Conservation (phyloP, 768 basidiomycete species). For the Polyporus arcularius region DNA sequence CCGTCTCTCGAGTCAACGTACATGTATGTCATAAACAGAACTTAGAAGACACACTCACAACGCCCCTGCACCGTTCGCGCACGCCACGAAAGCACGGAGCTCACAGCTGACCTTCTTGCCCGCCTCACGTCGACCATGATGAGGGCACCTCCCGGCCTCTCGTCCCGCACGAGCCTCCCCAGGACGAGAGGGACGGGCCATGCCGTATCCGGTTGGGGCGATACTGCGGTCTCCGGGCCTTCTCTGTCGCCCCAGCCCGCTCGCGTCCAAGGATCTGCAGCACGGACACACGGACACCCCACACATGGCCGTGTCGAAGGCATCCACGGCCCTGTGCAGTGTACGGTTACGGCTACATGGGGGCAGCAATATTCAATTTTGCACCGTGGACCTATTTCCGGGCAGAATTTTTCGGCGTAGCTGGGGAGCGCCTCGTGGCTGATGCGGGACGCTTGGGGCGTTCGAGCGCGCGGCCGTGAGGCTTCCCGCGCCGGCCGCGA, state of each 20-base stretch:
- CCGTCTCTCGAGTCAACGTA: not conserved
- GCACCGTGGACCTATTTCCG: too few species aligned
- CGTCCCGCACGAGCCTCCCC: constrained; percentile 10
- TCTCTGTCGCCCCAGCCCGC: not conserved
- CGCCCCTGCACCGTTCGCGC: constrained; percentile 6
- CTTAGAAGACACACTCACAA: constrained; percentile 1
- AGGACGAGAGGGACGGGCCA: constrained; percentile 5
- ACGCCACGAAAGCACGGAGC: constrained; percentile 11
- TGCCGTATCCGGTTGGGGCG: not conserved
- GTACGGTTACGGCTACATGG: too few species aligned
- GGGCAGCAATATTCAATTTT: too few species aligned
- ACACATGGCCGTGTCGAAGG: not conserved
- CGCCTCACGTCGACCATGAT: constrained; percentile 15
- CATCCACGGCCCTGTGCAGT: too few species aligned
- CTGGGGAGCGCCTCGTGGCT: constrained; percentile 15
- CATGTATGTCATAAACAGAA: not conserved
- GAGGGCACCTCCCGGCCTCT: constrained; percentile 5
- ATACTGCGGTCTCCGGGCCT: not conserved
- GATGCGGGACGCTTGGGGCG: constrained; percentile 7
- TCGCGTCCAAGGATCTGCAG: not conserved
- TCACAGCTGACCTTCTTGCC: constrained; percentile 14
- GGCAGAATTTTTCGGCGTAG: not conserved
- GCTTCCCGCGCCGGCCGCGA: constrained; percentile 5
- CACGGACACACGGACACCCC: not conserved
- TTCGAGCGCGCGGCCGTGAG: constrained; percentile 1